These are phyloP conservation scores for Adansonia gregorii DNA, from an alignment of 441 rosid genomes.

Conservation along the genomic window DNA sequence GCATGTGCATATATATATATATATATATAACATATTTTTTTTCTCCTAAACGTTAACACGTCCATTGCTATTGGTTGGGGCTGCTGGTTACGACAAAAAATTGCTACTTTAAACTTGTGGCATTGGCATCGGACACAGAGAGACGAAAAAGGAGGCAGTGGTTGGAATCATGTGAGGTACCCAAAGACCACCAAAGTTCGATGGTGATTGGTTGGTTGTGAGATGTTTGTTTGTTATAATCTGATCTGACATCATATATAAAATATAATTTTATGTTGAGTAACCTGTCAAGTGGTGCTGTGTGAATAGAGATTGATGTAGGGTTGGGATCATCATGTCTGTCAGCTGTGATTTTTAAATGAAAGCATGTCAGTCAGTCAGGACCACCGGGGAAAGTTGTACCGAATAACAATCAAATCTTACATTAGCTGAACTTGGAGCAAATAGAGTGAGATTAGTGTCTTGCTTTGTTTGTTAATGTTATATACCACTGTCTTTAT, in stretches of 20 bases:
- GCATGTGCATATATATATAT: not conserved
- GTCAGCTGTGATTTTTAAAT: conserved; percentile 29
- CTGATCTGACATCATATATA: conserved; percentile 19
- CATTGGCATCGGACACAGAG: not conserved
- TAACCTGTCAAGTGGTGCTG: conserved; percentile 29
- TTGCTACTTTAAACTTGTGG: conserved; percentile 2
- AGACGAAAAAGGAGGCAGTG: not conserved
- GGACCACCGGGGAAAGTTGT: conserved; percentile 33
- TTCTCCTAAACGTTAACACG: conserved; percentile 13
- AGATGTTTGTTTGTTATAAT: conserved; percentile 27
- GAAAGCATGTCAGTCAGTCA: not conserved
- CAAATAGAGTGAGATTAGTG: too few relatives aligned
- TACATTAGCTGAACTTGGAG: too few relatives aligned
- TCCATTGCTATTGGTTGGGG: conserved; percentile 23
- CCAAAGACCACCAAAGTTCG: not conserved
- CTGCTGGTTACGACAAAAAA: conserved; percentile 25
- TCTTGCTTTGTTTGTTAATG: too few relatives aligned
- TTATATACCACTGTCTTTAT: too few relatives aligned
- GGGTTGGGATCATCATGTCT: conserved; percentile 24
- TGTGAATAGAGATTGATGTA: conserved; percentile 28
- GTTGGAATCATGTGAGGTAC: conserved; percentile 39
- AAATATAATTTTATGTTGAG: not conserved
- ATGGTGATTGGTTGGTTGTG: conserved; percentile 36
- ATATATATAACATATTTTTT: too few relatives aligned
- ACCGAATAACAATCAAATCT: conserved; percentile 9